Evolutionary conservation across 2,329 filamentous ascomycete genomes (phyloP), one percentile per base, ranked within the genome.

Genomic region (Calonectria hongkongensis): DNA sequence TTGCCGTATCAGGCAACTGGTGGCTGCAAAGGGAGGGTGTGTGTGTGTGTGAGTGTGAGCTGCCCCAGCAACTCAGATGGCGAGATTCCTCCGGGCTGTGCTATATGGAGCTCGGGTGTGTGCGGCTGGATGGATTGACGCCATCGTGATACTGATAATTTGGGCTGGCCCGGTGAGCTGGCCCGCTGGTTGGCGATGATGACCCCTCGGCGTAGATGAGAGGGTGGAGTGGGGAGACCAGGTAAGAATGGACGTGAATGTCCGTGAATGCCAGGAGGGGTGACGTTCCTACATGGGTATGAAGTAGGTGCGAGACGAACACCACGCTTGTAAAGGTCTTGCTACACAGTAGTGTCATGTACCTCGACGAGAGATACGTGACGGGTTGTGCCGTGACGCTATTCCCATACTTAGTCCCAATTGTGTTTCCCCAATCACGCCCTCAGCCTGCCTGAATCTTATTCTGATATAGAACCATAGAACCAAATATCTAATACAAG

Each of bases 1-100:
- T 74, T 76, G 76, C 75, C 78, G 50, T 30, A 79, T 79, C 74
- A 73, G 77, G 76, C 51, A 76, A 73, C 48, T 41, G 66, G 74
- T 78, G 78, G 77, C 73, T 76, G 76, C 45, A 43, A 56, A 36
- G 63, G 47, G 45, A 68, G 73, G 68, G 71, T 70, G 68, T 74
- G 75, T 36, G 33, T 66, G 75, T 51, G 66, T 30, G 28, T 33
- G 30, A 33, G 30, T 33, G 30, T 33, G 30, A 41, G 56, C 33
- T 39, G 15, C 45, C 58, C 16, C 51, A 36, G 33, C 33, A 39
- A 39, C 21, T 36, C 33, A 21, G 25, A 45, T n/a, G 25, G 25
- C 63, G 51, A 67, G 45, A 39, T 30, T 30, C 28, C 50, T 56
- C 45, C 62, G 45, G 30, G 36, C 36, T 36, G 33, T 33, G 21